phyloP scores from a whole-genome alignment of 768 basidiomycete species.

The Phaeotremella fagi region DNA sequence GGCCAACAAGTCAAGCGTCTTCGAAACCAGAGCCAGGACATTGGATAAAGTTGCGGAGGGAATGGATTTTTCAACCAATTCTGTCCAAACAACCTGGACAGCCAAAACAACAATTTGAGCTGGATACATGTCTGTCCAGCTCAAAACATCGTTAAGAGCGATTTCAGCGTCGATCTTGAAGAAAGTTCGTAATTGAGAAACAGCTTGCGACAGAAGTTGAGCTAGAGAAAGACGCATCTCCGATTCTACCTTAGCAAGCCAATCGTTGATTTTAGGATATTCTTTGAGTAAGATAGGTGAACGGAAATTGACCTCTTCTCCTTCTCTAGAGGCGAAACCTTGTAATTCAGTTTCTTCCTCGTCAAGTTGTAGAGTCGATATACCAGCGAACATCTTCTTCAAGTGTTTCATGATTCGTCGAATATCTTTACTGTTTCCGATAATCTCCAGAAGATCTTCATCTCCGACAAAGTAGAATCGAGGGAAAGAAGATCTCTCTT shows the following conservation, averaged over 20 bases:
- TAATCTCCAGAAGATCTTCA: constrained; percentile 96
- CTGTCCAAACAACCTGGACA: constrained; percentile 90
- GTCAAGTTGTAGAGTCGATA: constrained; percentile 80
- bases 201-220: constrained; percentile 69
- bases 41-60: constrained; percentile 53
- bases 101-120: constrained; percentile 96
- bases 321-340: constrained; percentile 92
- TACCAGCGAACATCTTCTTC: constrained; percentile 99
- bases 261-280: constrained; percentile 97
- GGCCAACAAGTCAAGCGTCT: constrained; percentile 89
- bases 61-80: constrained; percentile 63
- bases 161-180: constrained; percentile 65
- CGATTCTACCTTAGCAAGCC: constrained; percentile 84
- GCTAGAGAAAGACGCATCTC: constrained; percentile 92
- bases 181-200: constrained; percentile 71
- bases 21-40: constrained; percentile 67
- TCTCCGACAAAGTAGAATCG: constrained; percentile 99
- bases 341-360: constrained; percentile 70
- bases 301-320: constrained; percentile 83
- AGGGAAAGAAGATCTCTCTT: constrained; percentile 95
- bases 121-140: constrained; percentile 90
- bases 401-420: constrained; percentile 97
- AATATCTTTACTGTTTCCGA: constrained; percentile 99
- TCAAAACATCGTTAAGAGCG: constrained; percentile 63
- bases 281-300: constrained; percentile 82